Conservation (phyloP, 768 basidiomycete species). For the Lyophyllum shimeji region DNA sequence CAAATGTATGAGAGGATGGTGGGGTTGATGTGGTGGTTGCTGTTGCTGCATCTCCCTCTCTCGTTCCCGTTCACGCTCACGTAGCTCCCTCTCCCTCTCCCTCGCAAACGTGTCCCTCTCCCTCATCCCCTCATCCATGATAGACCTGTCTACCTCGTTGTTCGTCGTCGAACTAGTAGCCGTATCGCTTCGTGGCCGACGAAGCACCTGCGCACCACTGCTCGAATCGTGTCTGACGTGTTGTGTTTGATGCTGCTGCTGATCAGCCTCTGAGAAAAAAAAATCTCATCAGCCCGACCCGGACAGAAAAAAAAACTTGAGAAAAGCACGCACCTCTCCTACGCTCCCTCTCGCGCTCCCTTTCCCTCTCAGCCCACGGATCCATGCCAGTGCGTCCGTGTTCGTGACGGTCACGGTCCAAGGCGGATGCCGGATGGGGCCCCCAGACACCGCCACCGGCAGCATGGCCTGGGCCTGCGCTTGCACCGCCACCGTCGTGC, state of each 20-base stretch:
- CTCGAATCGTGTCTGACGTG: slow-evolving; percentile 13
- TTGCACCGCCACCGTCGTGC: slow-evolving; percentile 9
- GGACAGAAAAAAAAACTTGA: neutral
- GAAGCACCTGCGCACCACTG: neutral
- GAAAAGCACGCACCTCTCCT: neutral
- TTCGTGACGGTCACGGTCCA: slow-evolving; percentile 10
- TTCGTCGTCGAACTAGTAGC: slow-evolving; percentile 2
- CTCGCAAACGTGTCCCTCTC: neutral
- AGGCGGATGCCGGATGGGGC: slow-evolving; percentile 9
- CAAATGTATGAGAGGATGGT: neutral
- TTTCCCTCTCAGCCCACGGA: neutral
- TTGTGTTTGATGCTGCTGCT: slow-evolving; percentile 12
- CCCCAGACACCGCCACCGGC: slow-evolving; percentile 17
- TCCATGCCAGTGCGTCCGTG: too few relatives aligned
- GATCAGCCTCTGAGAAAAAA: slow-evolving; percentile 14
- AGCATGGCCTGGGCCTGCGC: too few relatives aligned
- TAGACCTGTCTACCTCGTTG: neutral
- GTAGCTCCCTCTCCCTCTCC: neutral
- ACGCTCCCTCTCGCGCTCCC: slow-evolving; percentile 4
- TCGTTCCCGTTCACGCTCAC: neutral
- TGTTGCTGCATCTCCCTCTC: neutral
- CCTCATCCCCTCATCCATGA: neutral
- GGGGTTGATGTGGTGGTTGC: neutral
- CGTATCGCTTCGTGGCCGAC: slow-evolving; percentile 11
- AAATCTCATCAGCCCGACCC: neutral